phyloP scores from a whole-genome alignment of 2,329 filamentous ascomycete species.

The Lachnum nothofagi region DNA sequence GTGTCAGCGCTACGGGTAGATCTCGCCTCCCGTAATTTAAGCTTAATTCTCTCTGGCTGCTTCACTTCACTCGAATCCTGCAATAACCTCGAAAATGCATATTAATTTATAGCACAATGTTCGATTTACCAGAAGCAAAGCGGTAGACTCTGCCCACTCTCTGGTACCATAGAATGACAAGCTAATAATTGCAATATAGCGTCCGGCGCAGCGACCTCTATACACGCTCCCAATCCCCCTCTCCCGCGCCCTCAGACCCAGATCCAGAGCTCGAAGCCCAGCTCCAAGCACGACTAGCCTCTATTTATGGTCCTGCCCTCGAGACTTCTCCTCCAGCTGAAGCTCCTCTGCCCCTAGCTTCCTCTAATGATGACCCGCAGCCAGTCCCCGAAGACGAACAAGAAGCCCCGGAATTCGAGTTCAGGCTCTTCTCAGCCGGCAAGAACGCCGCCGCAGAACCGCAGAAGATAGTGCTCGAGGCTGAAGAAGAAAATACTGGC shows the following conservation, averaged over 20 bases:
- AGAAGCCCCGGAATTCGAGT: slow-evolving; percentile 45
- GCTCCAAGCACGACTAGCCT: slow-evolving; percentile 22
- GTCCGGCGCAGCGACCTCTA: slow-evolving; percentile 53
- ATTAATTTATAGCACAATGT: slow-evolving; percentile 36
- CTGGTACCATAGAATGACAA: background rate
- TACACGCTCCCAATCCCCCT: slow-evolving; percentile 24
- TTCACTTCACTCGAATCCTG: background rate
- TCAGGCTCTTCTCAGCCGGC: slow-evolving; percentile 48
- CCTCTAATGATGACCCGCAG: background rate
- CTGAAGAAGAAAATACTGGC: slow-evolving; percentile 36
- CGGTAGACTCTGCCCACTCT: slow-evolving; percentile 36
- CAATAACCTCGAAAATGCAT: too few relatives aligned
- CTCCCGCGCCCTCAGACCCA: slow-evolving; percentile 24
- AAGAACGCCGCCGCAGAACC: slow-evolving; percentile 25
- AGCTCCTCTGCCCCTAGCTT: background rate
- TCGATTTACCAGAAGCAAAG: slow-evolving; percentile 49
- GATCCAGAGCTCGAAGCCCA: slow-evolving; percentile 14
- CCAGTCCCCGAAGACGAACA: slow-evolving; percentile 20
- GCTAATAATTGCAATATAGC: slow-evolving; percentile 29
- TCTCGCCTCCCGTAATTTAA: background rate
- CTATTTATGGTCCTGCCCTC: slow-evolving; percentile 21
- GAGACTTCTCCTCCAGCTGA: background rate
- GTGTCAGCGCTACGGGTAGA: background rate
- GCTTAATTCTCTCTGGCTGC: background rate
- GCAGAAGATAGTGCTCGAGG: slow-evolving; percentile 47